Evolutionary conservation across 2,329 filamentous ascomycete species (phyloP).

Genomic region (Xylaria sp.): DNA sequence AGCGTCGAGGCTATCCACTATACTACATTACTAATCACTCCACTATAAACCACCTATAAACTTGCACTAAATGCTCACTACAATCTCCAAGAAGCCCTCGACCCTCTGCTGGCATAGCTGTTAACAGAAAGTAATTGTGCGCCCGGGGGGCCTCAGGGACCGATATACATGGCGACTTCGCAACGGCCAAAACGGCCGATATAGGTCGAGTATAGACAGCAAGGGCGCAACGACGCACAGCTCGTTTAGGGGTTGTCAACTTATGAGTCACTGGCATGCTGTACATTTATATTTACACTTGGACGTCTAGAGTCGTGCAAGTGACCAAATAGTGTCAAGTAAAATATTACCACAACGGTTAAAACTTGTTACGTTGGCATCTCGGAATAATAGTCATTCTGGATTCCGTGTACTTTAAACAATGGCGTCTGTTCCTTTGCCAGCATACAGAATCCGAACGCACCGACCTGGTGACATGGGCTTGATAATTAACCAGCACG

Average conservation of each 20-base stretch:
- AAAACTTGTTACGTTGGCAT: neutral
- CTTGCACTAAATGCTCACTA: too few relatives aligned
- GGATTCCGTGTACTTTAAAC: neutral
- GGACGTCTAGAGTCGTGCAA: neutral
- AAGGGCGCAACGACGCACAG: neutral
- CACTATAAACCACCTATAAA: too few relatives aligned
- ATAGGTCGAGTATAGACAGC: neutral
- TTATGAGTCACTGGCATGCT: neutral
- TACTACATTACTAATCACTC: too few relatives aligned
- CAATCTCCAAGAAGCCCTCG: too few relatives aligned
- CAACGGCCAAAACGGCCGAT: neutral
- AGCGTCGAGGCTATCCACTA: too few relatives aligned
- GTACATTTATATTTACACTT: neutral
- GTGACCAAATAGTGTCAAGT: neutral
- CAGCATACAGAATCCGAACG: conserved; percentile 16
- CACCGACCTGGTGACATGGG: conserved; percentile 32
- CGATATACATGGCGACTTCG: too few relatives aligned
- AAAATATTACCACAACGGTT: neutral
- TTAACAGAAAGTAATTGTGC: too few relatives aligned
- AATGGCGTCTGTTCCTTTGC: conserved; percentile 10
- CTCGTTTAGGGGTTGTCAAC: too few relatives aligned
- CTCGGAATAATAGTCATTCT: neutral
- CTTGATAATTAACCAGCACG: conserved; percentile 27
- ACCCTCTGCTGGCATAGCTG: too few relatives aligned
- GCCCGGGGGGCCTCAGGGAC: too few relatives aligned